phyloP scores from a whole-genome alignment of 140 eudicot genomes.

The Anethum foeniculum region DNA sequence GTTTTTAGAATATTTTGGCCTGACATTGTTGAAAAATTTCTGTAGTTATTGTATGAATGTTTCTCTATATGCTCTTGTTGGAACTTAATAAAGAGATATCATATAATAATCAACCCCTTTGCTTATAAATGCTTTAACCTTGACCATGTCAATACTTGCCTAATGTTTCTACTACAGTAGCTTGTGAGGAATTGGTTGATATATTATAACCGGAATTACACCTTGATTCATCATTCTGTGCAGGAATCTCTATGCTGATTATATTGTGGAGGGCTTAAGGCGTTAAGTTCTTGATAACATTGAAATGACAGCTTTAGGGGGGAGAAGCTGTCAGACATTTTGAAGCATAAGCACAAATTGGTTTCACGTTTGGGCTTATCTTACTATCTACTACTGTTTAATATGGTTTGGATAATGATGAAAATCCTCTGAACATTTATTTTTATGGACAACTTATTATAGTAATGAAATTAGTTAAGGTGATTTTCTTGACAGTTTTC shows the following conservation, averaged over 20 bases:
- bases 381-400: background rate
- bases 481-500: background rate
- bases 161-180: background rate
- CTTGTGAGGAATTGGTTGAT: background rate
- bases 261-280: constrained; percentile 69
- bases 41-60: background rate
- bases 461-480: background rate
- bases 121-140: background rate
- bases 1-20: background rate
- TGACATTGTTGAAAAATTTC: background rate
- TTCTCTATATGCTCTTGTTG: background rate
- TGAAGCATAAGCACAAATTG: constrained; percentile 8
- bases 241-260: constrained; percentile 69
- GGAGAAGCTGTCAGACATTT: constrained; percentile 26
- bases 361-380: constrained; percentile 18
- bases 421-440: background rate
- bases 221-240: constrained; percentile 1
- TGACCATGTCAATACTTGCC: background rate
- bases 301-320: background rate
- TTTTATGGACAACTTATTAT: background rate
- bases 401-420: constrained; percentile 1
- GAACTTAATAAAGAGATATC: background rate
- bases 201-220: background rate
- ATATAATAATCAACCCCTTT: background rate
- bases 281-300: constrained; percentile 21